These are phyloP conservation scores for Aspergillus niger DNA, from an alignment of 2,329 filamentous ascomycete genomes.

Conservation along the genomic window DNA sequence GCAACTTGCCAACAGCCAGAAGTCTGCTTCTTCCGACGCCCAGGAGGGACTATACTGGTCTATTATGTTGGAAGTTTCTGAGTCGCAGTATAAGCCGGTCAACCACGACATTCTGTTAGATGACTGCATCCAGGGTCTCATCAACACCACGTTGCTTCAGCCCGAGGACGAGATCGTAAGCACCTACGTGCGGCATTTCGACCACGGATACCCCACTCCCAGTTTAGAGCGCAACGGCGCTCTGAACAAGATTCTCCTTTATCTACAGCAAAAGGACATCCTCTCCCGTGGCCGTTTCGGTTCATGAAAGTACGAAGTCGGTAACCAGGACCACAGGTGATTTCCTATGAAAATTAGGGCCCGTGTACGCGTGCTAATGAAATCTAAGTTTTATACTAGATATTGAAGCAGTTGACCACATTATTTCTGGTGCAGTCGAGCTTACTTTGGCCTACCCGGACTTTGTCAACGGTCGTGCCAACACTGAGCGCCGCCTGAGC, in stretches of 20 bases:
- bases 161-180: slow-evolving; percentile 92
- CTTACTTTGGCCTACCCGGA: no score
- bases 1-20: slow-evolving; percentile 81
- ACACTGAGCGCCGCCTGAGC: no score
- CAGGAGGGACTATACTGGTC: slow-evolving; percentile 98
- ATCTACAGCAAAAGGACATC: slow-evolving; percentile 88
- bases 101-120: slow-evolving; percentile 79
- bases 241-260: slow-evolving; percentile 87
- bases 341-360: no score
- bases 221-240: slow-evolving; percentile 93
- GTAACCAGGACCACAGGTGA: slow-evolving; percentile 81
- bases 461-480: no score
- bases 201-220: slow-evolving; percentile 97
- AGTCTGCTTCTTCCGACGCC: slow-evolving; percentile 69
- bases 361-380: no score
- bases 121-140: slow-evolving; percentile 90
- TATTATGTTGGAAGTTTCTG: slow-evolving; percentile 98
- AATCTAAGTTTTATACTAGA: no score
- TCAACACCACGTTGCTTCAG: slow-evolving; percentile 97
- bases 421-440: no score
- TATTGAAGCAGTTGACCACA: no score
- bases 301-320: slow-evolving; percentile 96
- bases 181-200: slow-evolving; percentile 96
- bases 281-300: slow-evolving; percentile 95
- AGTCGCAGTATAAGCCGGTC: slow-evolving; percentile 93